Conservation (phyloP, 2,329 filamentous ascomycete genomes). For the Colletotrichum tropicale region DNA sequence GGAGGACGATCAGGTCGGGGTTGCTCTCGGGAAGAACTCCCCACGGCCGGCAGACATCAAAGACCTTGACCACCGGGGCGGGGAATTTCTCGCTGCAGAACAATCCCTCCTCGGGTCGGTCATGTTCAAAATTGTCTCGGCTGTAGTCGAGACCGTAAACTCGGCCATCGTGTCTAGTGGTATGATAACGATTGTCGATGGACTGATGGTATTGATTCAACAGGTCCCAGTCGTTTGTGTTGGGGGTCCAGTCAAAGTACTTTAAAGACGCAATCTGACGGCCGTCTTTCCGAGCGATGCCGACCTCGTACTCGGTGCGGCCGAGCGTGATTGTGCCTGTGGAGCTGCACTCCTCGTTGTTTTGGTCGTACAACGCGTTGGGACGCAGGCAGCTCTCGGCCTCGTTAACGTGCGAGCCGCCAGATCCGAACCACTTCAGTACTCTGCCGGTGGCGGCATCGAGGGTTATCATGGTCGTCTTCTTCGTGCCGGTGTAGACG, state of each 20-base stretch:
- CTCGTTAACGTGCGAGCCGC: slow-evolving; percentile 70
- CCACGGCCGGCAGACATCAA: slow-evolving; percentile 81
- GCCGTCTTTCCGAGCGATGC: slow-evolving; percentile 77
- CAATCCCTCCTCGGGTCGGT: slow-evolving; percentile 40
- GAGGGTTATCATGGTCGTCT: slow-evolving; percentile 85
- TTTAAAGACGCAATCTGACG: slow-evolving; percentile 85
- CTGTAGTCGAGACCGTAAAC: slow-evolving; percentile 79
- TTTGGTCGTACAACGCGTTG: slow-evolving; percentile 68
- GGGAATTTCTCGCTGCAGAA: slow-evolving; percentile 62
- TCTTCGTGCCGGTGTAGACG: slow-evolving; percentile 90
- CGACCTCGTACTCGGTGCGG: slow-evolving; percentile 87
- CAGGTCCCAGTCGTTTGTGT: slow-evolving; percentile 88
- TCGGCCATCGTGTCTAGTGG: slow-evolving; percentile 82
- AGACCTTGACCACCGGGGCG: slow-evolving; percentile 80
- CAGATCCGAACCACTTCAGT: slow-evolving; percentile 82
- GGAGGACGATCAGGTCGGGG: slow-evolving; percentile 80
- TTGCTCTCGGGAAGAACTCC: slow-evolving; percentile 67
- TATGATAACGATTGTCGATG: slow-evolving; percentile 88
- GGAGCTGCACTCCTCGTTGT: slow-evolving; percentile 77
- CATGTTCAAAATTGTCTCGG: slow-evolving; percentile 56
- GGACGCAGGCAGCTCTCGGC: slow-evolving; percentile 78
- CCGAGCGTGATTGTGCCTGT: slow-evolving; percentile 83
- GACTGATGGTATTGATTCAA: slow-evolving; percentile 80
- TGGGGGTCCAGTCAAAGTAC: slow-evolving; percentile 94
- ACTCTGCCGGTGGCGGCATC: slow-evolving; percentile 86